These are phyloP conservation scores for Pyricularia sp. DNA, from an alignment of 2,329 filamentous ascomycete genomes.

Conservation along the genomic window DNA sequence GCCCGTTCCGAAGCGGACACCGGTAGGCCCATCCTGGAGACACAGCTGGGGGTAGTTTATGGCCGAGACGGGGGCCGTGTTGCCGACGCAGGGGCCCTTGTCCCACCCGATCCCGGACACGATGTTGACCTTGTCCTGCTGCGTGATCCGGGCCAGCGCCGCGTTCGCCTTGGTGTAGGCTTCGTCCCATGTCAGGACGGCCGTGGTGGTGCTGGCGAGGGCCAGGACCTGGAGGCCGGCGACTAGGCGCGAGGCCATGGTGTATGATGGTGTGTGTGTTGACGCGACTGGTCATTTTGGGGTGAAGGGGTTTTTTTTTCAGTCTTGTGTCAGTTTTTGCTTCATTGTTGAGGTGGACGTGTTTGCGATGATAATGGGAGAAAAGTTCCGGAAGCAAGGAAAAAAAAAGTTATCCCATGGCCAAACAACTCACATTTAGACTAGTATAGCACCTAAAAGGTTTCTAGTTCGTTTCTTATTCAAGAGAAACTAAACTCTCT, in stretches of 20 bases:
- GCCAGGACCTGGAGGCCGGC: background rate
- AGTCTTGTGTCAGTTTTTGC: background rate
- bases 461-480: background rate
- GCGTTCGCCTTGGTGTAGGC: slow-evolving; percentile 62
- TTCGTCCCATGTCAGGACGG: slow-evolving; percentile 42
- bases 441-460: no score
- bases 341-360: background rate
- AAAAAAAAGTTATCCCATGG: no score
- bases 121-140: slow-evolving; percentile 69
- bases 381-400: background rate
- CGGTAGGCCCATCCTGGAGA: slow-evolving; percentile 72
- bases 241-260: background rate
- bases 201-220: background rate
- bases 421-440: background rate
- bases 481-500: background rate
- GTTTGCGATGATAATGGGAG: background rate
- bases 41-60: slow-evolving; percentile 65
- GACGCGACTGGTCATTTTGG: background rate
- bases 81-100: slow-evolving; percentile 60
- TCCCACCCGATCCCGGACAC: slow-evolving; percentile 71
- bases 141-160: slow-evolving; percentile 59
- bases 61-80: slow-evolving; percentile 43
- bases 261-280: background rate
- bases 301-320: background rate
- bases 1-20: slow-evolving; percentile 61